Conservation (phyloP, 805 yeast species). For the Candida awuae region DNA sequence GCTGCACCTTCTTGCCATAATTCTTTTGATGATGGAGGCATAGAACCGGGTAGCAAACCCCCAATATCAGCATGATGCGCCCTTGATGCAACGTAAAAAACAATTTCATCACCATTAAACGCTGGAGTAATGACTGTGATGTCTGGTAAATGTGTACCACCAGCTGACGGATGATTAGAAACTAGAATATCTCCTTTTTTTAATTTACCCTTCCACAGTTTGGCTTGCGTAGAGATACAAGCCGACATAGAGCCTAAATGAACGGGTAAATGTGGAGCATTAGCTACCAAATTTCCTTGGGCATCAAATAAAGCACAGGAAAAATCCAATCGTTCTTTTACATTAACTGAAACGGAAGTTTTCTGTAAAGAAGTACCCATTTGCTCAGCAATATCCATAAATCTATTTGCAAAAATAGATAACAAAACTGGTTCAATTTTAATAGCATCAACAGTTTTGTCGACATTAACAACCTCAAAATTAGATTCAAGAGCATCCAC, state of each 20-base stretch:
- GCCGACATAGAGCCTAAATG: slow-evolving; percentile 84
- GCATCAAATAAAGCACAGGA: slow-evolving; percentile 78
- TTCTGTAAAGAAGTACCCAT: slow-evolving; percentile 78
- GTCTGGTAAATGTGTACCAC: slow-evolving; percentile 87
- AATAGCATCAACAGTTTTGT: slow-evolving; percentile 11
- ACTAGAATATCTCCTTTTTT: slow-evolving; percentile 68
- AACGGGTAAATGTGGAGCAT: slow-evolving; percentile 85
- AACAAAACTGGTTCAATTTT: slow-evolving; percentile 60
- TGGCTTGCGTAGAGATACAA: slow-evolving; percentile 60
- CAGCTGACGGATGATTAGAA: slow-evolving; percentile 74
- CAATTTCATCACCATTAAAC: slow-evolving; percentile 49
- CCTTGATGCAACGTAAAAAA: slow-evolving; percentile 86
- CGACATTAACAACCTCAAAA: not conserved
- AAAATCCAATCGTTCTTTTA: slow-evolving; percentile 75
- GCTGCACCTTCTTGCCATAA: slow-evolving; percentile 89
- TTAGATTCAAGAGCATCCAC: slow-evolving; percentile 10
- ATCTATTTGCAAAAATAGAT: slow-evolving; percentile 74
- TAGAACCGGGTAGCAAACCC: slow-evolving; percentile 83
- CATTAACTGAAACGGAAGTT: slow-evolving; percentile 75
- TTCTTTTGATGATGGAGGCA: slow-evolving; percentile 87
- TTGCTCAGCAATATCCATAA: slow-evolving; percentile 87
- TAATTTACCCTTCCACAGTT: slow-evolving; percentile 55
- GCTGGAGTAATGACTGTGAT: slow-evolving; percentile 92
- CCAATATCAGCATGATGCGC: slow-evolving; percentile 98
- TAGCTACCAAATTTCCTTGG: slow-evolving; percentile 73